Evolutionary conservation across 805 yeast genomes (phyloP).

Genomic region (Kodamaea laetipori): DNA sequence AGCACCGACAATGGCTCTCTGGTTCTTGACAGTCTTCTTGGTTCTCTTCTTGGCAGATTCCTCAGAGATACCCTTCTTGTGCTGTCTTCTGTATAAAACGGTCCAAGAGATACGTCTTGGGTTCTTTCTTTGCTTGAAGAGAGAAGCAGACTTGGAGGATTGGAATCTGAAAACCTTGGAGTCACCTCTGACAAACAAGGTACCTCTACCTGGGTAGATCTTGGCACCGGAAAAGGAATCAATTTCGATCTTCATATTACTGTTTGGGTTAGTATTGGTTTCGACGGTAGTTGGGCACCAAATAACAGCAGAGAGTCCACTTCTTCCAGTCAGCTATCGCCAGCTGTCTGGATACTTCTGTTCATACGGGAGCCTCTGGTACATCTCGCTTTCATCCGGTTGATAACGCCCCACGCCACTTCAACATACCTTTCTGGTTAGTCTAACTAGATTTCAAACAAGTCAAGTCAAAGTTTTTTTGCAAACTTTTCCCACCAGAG

Average conservation of each 20-base stretch:
- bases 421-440: constrained; percentile 13
- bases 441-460: constrained; percentile 5
- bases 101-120: constrained; percentile 99
- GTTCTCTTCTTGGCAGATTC: constrained; percentile 96
- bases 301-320: too few species aligned
- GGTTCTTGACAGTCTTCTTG: constrained; percentile 97
- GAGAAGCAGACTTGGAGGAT: constrained; percentile 94
- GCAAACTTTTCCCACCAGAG: constrained; percentile 13
- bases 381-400: constrained; percentile 14
- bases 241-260: constrained; percentile 94
- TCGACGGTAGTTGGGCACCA: too few species aligned
- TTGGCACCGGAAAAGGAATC: constrained; percentile 99
- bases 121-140: constrained; percentile 99
- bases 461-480: constrained; percentile 8
- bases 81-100: constrained; percentile 98
- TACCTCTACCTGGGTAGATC: constrained; percentile 99
- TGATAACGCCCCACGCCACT: not conserved
- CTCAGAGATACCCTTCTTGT: constrained; percentile 99
- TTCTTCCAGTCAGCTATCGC: too few species aligned
- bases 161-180: constrained; percentile 99
- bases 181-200: constrained; percentile 99
- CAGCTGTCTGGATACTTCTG: constrained; percentile 4
- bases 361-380: too few species aligned
- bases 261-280: constrained; percentile 33
- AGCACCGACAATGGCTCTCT: constrained; percentile 99